Evolutionary conservation across 208 protist species (phyloP).

Genomic region (Wallacemonas rigidus): DNA sequence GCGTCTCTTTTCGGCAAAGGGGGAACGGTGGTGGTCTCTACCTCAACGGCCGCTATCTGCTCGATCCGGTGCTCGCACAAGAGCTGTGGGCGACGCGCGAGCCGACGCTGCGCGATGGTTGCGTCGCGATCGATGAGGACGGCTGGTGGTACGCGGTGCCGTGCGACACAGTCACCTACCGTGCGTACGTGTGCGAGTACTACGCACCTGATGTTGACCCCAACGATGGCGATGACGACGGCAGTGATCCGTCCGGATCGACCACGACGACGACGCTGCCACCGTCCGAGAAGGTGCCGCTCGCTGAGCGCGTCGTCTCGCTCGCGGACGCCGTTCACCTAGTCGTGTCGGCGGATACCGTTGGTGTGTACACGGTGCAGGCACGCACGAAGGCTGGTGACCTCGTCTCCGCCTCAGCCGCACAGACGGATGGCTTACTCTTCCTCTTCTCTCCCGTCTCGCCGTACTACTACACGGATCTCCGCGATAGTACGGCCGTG

Average conservation of each 20-base stretch:
- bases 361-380: constrained; percentile 57
- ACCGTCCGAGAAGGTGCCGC: constrained; percentile 22
- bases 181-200: constrained; percentile 57
- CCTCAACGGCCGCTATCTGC: constrained; percentile 38
- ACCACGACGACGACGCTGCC: constrained; percentile 19
- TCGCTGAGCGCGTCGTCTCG: constrained; percentile 40
- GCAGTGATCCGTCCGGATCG: constrained; percentile 8
- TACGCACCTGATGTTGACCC: constrained; percentile 28
- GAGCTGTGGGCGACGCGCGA: constrained; percentile 48
- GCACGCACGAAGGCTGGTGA: constrained; percentile 23
- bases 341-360: constrained; percentile 60
- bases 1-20: constrained; percentile 50
- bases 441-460: constrained; percentile 66
- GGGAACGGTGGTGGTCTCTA: constrained; percentile 45
- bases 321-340: constrained; percentile 59
- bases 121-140: constrained; percentile 36
- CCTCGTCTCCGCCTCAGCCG: constrained; percentile 14
- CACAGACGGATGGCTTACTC: constrained; percentile 39
- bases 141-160: constrained; percentile 57
- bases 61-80: constrained; percentile 32
- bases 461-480: constrained; percentile 27
- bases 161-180: constrained; percentile 32
- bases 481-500: constrained; percentile 21
- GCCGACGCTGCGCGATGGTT: constrained; percentile 47
- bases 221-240: constrained; percentile 8